These are phyloP conservation scores for Sporothrix schenckii DNA, from an alignment of 2,329 filamentous ascomycete species.

Conservation along the genomic window DNA sequence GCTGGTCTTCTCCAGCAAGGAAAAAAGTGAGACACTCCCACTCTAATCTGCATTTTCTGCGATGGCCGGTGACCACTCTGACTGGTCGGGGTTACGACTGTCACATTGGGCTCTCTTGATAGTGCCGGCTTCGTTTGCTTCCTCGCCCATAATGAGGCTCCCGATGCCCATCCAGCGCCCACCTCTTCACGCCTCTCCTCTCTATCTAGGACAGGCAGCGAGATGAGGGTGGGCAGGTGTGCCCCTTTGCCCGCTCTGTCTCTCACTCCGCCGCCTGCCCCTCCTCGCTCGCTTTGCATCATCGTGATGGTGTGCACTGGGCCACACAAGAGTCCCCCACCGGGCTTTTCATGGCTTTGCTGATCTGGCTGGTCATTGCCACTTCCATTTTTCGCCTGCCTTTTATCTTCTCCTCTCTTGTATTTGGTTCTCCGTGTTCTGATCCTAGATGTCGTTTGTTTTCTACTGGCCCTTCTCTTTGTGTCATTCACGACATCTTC, in stretches of 20 bases:
- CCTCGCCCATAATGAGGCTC: neutral
- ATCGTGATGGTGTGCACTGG: constrained; percentile 33
- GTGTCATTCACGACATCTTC: neutral
- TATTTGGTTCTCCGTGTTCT: neutral
- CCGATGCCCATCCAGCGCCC: neutral
- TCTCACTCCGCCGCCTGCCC: neutral
- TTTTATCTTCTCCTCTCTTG: neutral
- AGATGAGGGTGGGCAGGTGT: constrained; percentile 12
- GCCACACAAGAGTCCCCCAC: constrained; percentile 25
- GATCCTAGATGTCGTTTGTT: neutral
- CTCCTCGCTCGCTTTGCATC: constrained; percentile 6
- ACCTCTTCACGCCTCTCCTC: constrained; percentile 6
- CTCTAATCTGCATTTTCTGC: constrained; percentile 19
- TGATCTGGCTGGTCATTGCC: neutral
- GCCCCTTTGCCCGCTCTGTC: neutral
- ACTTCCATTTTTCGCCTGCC: neutral
- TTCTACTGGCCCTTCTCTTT: neutral
- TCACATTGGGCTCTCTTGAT: neutral
- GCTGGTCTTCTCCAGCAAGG: constrained; percentile 11
- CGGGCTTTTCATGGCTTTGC: neutral
- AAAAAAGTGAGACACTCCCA: constrained; percentile 24
- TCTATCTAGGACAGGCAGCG: constrained; percentile 1
- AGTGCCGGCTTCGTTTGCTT: neutral
- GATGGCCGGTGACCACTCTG: constrained; percentile 29
- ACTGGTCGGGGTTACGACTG: constrained; percentile 14